phyloP scores from a whole-genome alignment of 2,329 filamentous ascomycete species.

The Cordyceps cateniannulata region DNA sequence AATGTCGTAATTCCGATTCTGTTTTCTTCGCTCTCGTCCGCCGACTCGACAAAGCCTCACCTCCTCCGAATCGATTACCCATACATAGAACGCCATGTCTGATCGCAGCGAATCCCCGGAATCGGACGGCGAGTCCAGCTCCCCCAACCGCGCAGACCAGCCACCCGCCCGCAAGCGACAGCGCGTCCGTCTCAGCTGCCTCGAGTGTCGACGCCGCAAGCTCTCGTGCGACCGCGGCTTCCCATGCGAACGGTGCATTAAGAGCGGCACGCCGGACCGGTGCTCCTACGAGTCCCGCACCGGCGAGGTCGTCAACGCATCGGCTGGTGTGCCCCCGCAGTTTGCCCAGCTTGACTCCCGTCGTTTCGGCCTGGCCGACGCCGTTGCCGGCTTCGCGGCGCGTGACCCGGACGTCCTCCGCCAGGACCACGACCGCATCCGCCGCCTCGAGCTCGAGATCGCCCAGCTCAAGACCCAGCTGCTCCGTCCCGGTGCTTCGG shows the following conservation, averaged over 20 bases:
- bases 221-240: constrained; percentile 56
- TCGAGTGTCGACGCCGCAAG: constrained; percentile 55
- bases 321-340: constrained; percentile 38
- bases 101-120: constrained; percentile 35
- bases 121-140: constrained; percentile 26
- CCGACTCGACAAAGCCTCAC: constrained; percentile 9
- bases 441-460: constrained; percentile 52
- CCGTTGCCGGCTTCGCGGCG: constrained; percentile 23
- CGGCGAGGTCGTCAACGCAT: constrained; percentile 42
- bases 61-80: neutral
- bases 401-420: constrained; percentile 31
- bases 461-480: constrained; percentile 49
- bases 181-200: constrained; percentile 52
- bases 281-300: constrained; percentile 55
- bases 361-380: constrained; percentile 28
- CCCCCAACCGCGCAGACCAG: constrained; percentile 24
- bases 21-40: constrained; percentile 1
- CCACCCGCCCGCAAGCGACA: constrained; percentile 48
- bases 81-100: constrained; percentile 19
- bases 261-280: constrained; percentile 53
- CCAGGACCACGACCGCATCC: constrained; percentile 52
- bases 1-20: constrained; percentile 31
- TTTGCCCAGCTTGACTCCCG: constrained; percentile 36
- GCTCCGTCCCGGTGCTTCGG: constrained; percentile 32
- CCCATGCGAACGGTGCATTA: constrained; percentile 56